A percentile compares a stretch with the other conserved stretches of the same genome.
phyloP scores from a whole-genome alignment of 768 basidiomycete species.

The Rubroboletus pulcherrimus region DNA sequence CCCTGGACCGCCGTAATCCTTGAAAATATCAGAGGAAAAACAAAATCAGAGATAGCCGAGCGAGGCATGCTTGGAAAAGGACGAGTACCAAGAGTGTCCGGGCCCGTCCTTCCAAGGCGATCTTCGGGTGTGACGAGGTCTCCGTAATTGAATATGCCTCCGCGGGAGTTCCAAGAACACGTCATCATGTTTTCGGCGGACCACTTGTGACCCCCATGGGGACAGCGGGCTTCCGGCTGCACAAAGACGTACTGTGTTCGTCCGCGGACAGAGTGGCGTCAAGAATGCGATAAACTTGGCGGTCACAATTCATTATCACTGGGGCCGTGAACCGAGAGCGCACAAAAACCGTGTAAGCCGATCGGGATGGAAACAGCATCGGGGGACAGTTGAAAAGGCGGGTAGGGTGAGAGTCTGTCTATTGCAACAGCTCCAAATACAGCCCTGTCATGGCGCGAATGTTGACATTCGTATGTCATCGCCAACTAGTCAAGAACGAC shows the following conservation, averaged over 20 bases:
- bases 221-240: background rate
- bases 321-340: background rate
- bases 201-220: background rate
- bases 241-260: background rate
- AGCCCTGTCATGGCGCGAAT: background rate
- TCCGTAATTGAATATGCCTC: background rate
- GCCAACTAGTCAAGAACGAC: background rate
- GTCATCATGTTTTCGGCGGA: background rate
- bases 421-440: background rate
- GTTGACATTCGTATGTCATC: background rate
- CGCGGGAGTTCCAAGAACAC: constrained; percentile 1
- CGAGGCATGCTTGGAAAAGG: background rate
- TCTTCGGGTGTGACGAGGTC: background rate
- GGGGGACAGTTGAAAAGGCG: background rate
- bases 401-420: background rate
- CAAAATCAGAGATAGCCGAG: background rate
- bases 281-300: background rate
- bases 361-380: background rate
- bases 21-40: background rate
- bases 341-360: background rate
- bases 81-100: background rate
- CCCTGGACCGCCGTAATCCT: background rate
- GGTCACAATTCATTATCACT: background rate
- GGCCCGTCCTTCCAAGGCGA: background rate
- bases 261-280: constrained; percentile 16